These are phyloP conservation scores for Samsoniella hepiali DNA, from an alignment of 2,329 filamentous ascomycete species.

Conservation along the genomic window DNA sequence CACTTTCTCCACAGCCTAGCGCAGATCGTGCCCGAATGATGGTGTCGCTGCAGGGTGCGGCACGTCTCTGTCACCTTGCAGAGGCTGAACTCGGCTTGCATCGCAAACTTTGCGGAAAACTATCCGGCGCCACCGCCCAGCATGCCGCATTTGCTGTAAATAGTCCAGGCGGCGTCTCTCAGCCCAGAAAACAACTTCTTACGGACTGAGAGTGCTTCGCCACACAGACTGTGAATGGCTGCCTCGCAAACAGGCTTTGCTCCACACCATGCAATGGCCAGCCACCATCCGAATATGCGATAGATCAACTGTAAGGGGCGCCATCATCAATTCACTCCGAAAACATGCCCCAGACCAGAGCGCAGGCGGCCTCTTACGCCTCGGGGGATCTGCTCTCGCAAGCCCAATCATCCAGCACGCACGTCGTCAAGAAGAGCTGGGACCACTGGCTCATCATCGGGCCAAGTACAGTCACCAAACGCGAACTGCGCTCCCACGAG, in stretches of 20 bases:
- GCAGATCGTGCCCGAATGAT: neutral
- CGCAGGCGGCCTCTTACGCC: neutral
- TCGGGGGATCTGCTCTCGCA: neutral
- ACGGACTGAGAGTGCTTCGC: neutral
- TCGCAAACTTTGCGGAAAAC: too few relatives aligned
- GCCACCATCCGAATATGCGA: neutral
- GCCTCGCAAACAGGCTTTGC: neutral
- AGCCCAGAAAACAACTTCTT: neutral
- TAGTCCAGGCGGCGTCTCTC: too few relatives aligned
- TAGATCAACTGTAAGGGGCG: neutral
- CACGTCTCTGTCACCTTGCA: too few relatives aligned
- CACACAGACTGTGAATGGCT: neutral
- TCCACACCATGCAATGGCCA: neutral
- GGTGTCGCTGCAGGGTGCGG: neutral
- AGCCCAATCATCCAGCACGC: neutral
- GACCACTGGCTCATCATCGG: slow-evolving; percentile 8
- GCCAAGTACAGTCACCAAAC: neutral
- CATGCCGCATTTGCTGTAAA: too few relatives aligned
- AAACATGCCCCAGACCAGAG: slow-evolving; percentile 1
- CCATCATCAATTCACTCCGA: neutral
- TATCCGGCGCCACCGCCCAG: too few relatives aligned
- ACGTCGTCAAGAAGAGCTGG: slow-evolving; percentile 54
- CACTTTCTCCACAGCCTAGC: neutral
- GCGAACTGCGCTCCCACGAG: neutral
- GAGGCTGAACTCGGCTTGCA: too few relatives aligned